A percentile compares a stretch with the other conserved stretches of the same genome.
Evolutionary conservation across 148 eudicot genomes (phyloP).

Genomic region (Rhododendron ferrugineum): DNA sequence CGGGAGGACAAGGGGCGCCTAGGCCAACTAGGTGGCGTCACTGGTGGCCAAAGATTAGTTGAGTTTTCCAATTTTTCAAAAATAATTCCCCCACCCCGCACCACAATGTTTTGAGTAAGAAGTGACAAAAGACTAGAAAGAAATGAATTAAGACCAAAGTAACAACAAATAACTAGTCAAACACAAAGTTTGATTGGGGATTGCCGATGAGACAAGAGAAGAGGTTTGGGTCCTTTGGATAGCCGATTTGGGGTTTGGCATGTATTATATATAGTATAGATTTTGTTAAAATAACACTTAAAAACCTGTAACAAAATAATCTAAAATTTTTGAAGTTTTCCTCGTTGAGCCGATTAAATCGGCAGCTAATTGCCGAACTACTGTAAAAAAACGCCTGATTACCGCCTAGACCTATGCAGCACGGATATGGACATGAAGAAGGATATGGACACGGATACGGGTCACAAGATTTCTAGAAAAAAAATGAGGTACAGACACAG

Average conservation of each 20-base stretch:
- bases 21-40: not conserved
- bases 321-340: not conserved
- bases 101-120: not conserved
- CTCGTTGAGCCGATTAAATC: not conserved
- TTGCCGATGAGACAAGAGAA: not conserved
- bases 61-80: not conserved
- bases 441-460: too few relatives aligned
- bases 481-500: too few relatives aligned
- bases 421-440: too few relatives aligned
- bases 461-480: too few relatives aligned
- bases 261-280: not conserved
- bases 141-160: not conserved
- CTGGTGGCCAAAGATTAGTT: not conserved
- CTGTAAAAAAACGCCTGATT: not conserved
- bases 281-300: not conserved
- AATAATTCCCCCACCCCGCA: not conserved
- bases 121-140: not conserved
- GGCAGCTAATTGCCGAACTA: not conserved
- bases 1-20: not conserved
- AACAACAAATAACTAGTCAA: not conserved
- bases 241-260: not conserved
- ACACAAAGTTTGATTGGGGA: not conserved
- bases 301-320: not conserved
- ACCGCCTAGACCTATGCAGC: not conserved
- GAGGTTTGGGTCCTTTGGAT: not conserved